Evolutionary conservation across 257 asterid species (phyloP), one percentile per base, ranked within the genome.

Genomic region (Solanum acaule): DNA sequence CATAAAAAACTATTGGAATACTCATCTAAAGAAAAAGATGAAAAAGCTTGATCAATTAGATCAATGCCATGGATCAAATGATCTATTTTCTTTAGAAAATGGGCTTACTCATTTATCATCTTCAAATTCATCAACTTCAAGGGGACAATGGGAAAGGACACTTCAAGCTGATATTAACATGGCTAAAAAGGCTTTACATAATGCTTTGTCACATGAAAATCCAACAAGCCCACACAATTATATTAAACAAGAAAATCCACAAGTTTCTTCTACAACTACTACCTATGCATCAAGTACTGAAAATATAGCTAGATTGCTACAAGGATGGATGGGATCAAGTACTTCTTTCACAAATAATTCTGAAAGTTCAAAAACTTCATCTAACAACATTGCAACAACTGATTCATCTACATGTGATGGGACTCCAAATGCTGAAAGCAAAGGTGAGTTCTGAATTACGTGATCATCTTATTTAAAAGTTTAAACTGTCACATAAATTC

Each of bases 1-100:
- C 91, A 95, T 97, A 14, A 97, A 97, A 76, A 97, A 97, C 87
- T 95, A 92, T 83, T 97, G 99, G 99, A 97, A 97, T 40, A 96
- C 99, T 14, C 98, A 97, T 90, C 56, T 97, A 89, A 96, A 96
- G 91, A 97, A 94, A 93, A 95, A 94, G 94, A 93, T 97, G 5
- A 93, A 88, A n/a, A 94, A 86, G 91, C 88, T 93, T 15, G 67
- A 59, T 22, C 73, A 77, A 77, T 12, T 93, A 8, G 67, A 59
- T 22, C 73, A 77, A 77, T 12, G 61, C 12, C 27, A 42, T 10
- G 92, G 89, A 68, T 91, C n/a, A 90, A 63, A 40, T 40, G 38
- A 35, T 33, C 5, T 68, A n/a, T 35, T 38, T n/a, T 71, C 38
- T 23, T 16, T 42, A 13, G 31, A 31, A 88, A 88, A 3, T 86